Evolutionary conservation across 441 rosid species (phyloP).

Genomic region (Croton laevigatus): DNA sequence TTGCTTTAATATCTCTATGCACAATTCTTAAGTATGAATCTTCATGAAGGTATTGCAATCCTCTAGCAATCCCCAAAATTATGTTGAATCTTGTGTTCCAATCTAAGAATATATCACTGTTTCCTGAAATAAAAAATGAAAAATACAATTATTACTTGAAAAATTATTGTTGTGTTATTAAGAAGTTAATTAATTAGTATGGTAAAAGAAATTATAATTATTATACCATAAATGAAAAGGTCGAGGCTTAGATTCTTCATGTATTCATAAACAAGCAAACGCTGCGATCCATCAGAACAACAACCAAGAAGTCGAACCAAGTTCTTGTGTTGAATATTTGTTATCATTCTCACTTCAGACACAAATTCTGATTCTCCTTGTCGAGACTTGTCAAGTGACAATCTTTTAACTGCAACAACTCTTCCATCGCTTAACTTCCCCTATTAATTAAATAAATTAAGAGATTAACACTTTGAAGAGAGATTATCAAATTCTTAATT

Average conservation of each 20-base stretch:
- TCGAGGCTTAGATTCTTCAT: slow-evolving; percentile 59
- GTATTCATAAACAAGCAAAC: slow-evolving; percentile 55
- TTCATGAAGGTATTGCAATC: slow-evolving; percentile 64
- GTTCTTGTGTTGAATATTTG: slow-evolving; percentile 53
- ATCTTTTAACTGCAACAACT: slow-evolving; percentile 55
- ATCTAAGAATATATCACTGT: slow-evolving; percentile 32
- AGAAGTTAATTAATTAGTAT: not conserved
- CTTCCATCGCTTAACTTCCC: slow-evolving; percentile 55
- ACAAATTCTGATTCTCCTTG: slow-evolving; percentile 80
- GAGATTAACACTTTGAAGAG: too few relatives aligned
- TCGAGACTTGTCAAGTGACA: slow-evolving; percentile 57
- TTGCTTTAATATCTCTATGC: slow-evolving; percentile 70
- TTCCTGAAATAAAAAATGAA: slow-evolving; percentile 28
- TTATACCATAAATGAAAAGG: slow-evolving; percentile 43
- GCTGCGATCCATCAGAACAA: slow-evolving; percentile 51
- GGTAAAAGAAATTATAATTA: not conserved
- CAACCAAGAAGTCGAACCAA: slow-evolving; percentile 53
- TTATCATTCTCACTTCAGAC: slow-evolving; percentile 69
- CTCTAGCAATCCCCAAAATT: slow-evolving; percentile 57
- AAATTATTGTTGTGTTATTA: too few relatives aligned
- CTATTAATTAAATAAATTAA: slow-evolving; percentile 28
- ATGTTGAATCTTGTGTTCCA: slow-evolving; percentile 56
- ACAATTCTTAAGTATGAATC: slow-evolving; percentile 59
- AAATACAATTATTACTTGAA: too few relatives aligned
- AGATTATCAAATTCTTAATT: too few relatives aligned